phyloP scores from a whole-genome alignment of 257 asterid species.

The Verbena officinalis region DNA sequence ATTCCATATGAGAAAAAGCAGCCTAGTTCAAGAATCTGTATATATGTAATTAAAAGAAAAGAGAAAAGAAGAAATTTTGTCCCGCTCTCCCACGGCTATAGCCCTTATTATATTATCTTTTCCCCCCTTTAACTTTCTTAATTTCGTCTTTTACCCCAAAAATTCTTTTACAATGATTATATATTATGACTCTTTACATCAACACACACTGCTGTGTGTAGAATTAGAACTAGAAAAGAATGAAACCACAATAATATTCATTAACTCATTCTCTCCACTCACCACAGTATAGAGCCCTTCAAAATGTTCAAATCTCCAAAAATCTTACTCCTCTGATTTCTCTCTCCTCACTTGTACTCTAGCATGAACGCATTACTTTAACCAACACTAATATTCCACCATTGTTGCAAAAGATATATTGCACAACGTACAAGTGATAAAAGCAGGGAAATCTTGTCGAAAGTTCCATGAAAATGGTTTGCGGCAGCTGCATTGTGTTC shows the following conservation, averaged over 20 bases:
- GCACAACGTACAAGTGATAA: conserved; percentile 9
- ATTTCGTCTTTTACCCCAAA: conserved; percentile 1
- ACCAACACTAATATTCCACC: not conserved
- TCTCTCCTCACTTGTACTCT: conserved; percentile 3
- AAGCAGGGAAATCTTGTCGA: conserved; percentile 19
- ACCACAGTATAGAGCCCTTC: conserved; percentile 33
- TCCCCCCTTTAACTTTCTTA: conserved; percentile 14
- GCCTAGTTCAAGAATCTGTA: not conserved
- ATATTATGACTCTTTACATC: not conserved
- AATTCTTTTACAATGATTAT: conserved; percentile 29
- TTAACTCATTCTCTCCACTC: conserved; percentile 24
- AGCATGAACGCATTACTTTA: not conserved
- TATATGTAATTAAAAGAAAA: too few relatives aligned
- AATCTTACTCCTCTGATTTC: not conserved
- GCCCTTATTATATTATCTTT: not conserved
- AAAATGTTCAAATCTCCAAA: conserved; percentile 16
- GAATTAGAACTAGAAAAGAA: conserved; percentile 17
- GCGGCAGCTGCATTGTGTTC: conserved; percentile 40
- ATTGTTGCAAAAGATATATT: not conserved
- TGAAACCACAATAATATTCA: conserved; percentile 15
- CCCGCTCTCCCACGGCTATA: conserved; percentile 2
- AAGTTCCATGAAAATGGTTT: conserved; percentile 25
- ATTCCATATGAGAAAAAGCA: not conserved
- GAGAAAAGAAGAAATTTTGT: not conserved
- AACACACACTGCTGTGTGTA: conserved; percentile 13